Evolutionary conservation across 306 rosid genomes (phyloP).

Genomic region (Quillaja saponaria): DNA sequence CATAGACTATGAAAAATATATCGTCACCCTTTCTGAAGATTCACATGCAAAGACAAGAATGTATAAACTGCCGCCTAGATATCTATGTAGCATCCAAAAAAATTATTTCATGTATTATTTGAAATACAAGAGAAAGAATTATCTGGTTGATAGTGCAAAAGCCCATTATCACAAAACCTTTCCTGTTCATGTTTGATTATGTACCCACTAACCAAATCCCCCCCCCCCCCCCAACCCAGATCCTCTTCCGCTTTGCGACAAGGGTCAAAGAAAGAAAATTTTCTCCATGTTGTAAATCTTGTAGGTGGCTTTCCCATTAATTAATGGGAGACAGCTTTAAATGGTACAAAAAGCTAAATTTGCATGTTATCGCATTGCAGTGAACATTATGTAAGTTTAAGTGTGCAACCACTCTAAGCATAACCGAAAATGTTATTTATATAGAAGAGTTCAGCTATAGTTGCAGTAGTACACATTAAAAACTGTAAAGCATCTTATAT

Average conservation of each 20-base stretch:
- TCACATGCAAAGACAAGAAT: constrained; percentile 18
- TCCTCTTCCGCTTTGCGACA: no score
- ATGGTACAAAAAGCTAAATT: constrained; percentile 8
- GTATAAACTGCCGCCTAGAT: no score
- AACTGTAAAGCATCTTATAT: not conserved
- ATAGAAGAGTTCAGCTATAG: not conserved
- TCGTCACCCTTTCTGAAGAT: constrained; percentile 21
- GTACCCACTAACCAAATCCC: no score
- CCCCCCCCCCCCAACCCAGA: no score
- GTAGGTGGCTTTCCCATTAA: not conserved
- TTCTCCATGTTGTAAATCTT: constrained; percentile 7
- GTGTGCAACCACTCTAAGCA: constrained; percentile 7
- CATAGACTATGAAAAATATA: constrained; percentile 11
- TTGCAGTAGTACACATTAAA: not conserved
- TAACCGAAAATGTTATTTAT: not conserved
- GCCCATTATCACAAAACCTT: constrained; percentile 10
- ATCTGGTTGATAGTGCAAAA: constrained; percentile 2
- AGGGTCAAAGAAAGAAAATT: not conserved
- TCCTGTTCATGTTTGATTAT: not conserved
- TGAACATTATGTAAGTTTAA: no score
- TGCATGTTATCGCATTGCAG: constrained; percentile 10
- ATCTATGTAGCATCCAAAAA: no score
- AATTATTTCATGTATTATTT: constrained; percentile 1
- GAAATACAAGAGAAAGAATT: not conserved
- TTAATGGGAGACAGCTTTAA: constrained; percentile 14